phyloP scores from a whole-genome alignment of 2,329 filamentous ascomycete species.

The Orbilia ellipsospora region DNA sequence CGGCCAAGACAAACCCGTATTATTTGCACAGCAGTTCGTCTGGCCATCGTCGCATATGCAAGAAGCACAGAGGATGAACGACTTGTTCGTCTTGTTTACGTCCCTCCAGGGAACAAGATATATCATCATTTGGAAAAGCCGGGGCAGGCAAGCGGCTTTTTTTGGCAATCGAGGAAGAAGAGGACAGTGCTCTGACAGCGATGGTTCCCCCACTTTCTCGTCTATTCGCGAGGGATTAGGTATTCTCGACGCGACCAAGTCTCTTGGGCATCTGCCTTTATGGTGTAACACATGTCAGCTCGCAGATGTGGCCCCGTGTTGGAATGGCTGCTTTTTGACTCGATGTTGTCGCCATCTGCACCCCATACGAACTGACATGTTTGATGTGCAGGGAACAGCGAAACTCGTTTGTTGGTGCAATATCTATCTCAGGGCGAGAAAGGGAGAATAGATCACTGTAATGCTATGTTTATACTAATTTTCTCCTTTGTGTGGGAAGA shows the following conservation, averaged over 20 bases:
- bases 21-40: background rate
- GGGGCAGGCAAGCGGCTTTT: constrained; percentile 52
- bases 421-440: constrained; percentile 1
- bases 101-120: constrained; percentile 30
- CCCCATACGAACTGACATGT: constrained; percentile 39
- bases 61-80: constrained; percentile 33
- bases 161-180: constrained; percentile 41
- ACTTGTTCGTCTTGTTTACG: constrained; percentile 15
- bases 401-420: constrained; percentile 6
- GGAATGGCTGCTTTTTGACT: background rate
- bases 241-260: constrained; percentile 45
- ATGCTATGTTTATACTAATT: constrained; percentile 11
- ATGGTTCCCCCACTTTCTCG: constrained; percentile 48
- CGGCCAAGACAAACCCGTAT: background rate
- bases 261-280: constrained; percentile 32
- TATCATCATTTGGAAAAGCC: constrained; percentile 29
- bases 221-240: constrained; percentile 44
- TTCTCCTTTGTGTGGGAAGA: constrained; percentile 11
- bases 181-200: constrained; percentile 43
- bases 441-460: background rate
- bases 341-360: constrained; percentile 25
- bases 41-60: constrained; percentile 52
- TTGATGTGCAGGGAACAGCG: constrained; percentile 21
- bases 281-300: constrained; percentile 36
- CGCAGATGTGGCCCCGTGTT: constrained; percentile 37